phyloP scores from a whole-genome alignment of 208 protist species.

The Trypanosoma lewisi region DNA sequence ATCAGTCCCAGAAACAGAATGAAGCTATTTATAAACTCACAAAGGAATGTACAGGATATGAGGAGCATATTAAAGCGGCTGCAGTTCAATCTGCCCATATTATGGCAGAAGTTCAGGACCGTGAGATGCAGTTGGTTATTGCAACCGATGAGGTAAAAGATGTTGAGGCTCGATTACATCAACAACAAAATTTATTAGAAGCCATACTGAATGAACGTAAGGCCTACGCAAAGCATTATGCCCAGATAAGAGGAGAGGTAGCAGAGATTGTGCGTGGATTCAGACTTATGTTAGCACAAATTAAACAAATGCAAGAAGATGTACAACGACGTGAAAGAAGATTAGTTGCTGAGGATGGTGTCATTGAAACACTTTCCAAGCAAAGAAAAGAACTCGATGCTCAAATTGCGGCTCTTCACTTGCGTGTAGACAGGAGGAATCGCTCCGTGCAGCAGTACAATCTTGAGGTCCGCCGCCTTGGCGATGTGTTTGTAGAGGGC shows the following conservation, averaged over 20 bases:
- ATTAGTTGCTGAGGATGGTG: slow-evolving; percentile 35
- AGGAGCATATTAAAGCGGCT: slow-evolving; percentile 62
- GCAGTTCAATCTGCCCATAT: slow-evolving; percentile 69
- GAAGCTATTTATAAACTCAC: slow-evolving; percentile 86
- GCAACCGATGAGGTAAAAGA: slow-evolving; percentile 80
- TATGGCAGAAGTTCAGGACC: slow-evolving; percentile 87
- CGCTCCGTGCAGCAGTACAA: slow-evolving; percentile 45
- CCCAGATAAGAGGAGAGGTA: slow-evolving; percentile 94
- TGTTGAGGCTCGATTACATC: slow-evolving; percentile 49
- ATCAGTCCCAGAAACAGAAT: slow-evolving; percentile 83
- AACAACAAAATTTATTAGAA: slow-evolving; percentile 88
- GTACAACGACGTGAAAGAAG: slow-evolving; percentile 81
- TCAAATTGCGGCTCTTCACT: slow-evolving; percentile 47
- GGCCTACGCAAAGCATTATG: slow-evolving; percentile 95
- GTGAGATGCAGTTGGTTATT: slow-evolving; percentile 78
- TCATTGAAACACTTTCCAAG: slow-evolving; percentile 42
- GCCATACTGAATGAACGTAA: slow-evolving; percentile 94
- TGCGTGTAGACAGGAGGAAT: slow-evolving; percentile 32
- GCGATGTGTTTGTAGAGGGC: slow-evolving; percentile 90
- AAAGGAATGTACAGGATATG: slow-evolving; percentile 86
- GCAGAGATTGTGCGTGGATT: slow-evolving; percentile 93
- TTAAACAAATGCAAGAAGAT: slow-evolving; percentile 92
- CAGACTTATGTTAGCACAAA: slow-evolving; percentile 93
- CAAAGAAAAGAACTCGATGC: slow-evolving; percentile 51
- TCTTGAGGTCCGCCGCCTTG: slow-evolving; percentile 89